Evolutionary conservation across 2,329 filamentous ascomycete species (phyloP).

Genomic region (Pseudogymnoascus sp.): DNA sequence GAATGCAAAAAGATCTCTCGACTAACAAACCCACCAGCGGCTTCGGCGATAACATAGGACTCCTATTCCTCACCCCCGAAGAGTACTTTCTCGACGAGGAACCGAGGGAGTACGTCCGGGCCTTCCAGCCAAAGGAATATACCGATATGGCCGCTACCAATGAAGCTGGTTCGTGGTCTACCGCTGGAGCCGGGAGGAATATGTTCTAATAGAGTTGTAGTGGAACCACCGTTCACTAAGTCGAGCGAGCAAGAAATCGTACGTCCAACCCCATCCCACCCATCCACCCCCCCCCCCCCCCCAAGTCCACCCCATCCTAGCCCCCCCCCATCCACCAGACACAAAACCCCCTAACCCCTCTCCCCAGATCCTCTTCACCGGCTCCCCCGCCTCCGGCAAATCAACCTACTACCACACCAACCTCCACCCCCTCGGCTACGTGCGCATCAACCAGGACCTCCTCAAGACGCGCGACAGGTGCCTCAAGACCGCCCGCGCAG

Average conservation of each 20-base stretch:
- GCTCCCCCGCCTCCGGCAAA: conserved; percentile 83
- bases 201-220: neutral
- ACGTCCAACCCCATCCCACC: neutral
- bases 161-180: conserved; percentile 14
- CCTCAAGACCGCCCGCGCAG: conserved; percentile 61
- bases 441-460: conserved; percentile 81
- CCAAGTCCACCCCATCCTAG: too few relatives aligned
- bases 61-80: conserved; percentile 78
- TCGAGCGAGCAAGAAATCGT: neutral
- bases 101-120: conserved; percentile 55
- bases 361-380: conserved; percentile 63
- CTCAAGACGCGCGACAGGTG: conserved; percentile 66
- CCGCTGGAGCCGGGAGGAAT: neutral
- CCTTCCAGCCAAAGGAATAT: conserved; percentile 62
- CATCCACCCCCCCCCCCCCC: too few relatives aligned
- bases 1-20: too few relatives aligned
- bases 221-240: neutral
- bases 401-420: conserved; percentile 80
- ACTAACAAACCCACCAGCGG: conserved; percentile 42
- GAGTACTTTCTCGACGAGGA: conserved; percentile 74
- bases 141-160: conserved; percentile 27
- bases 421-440: conserved; percentile 70
- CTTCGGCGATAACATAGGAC: conserved; percentile 75
- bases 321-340: neutral
- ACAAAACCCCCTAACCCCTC: neutral